Evolutionary conservation across 371 early-diverging fungal genomes (phyloP).

Genomic region (Apophysomyces sp.): DNA sequence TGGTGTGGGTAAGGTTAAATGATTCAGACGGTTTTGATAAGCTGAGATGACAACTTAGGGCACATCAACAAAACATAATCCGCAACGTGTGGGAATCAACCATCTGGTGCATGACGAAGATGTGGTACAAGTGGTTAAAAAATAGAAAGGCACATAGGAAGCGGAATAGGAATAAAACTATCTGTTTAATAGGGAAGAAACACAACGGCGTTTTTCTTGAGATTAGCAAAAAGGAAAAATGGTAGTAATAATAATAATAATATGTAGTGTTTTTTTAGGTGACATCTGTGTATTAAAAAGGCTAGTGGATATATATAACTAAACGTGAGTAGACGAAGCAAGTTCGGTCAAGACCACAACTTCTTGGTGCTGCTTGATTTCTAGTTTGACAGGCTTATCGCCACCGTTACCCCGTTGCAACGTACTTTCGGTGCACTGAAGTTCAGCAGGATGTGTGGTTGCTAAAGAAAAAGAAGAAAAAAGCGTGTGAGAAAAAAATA

Average conservation of each 20-base stretch:
- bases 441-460: conserved; percentile 19
- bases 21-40: neutral
- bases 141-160: conserved; percentile 26
- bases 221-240: conserved; percentile 5
- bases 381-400: conserved; percentile 24
- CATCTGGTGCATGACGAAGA: conserved; percentile 97
- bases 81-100: conserved; percentile 93
- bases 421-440: conserved; percentile 13
- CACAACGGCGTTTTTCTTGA: conserved; percentile 13
- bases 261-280: neutral
- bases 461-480: conserved; percentile 6
- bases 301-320: no score
- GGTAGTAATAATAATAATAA: neutral
- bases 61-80: conserved; percentile 92
- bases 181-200: neutral
- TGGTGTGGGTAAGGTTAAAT: conserved; percentile 75
- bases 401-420: conserved; percentile 8
- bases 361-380: conserved; percentile 39
- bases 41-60: conserved; percentile 49
- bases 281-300: neutral
- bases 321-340: conserved; percentile 4
- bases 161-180: neutral
- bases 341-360: conserved; percentile 29
- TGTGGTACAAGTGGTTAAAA: conserved; percentile 94
- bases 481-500: neutral